A percentile compares a stretch with the other conserved stretches of the same genome.
Conservation (phyloP, 352 stramenopile species). For the Phytophthora foliorum region DNA sequence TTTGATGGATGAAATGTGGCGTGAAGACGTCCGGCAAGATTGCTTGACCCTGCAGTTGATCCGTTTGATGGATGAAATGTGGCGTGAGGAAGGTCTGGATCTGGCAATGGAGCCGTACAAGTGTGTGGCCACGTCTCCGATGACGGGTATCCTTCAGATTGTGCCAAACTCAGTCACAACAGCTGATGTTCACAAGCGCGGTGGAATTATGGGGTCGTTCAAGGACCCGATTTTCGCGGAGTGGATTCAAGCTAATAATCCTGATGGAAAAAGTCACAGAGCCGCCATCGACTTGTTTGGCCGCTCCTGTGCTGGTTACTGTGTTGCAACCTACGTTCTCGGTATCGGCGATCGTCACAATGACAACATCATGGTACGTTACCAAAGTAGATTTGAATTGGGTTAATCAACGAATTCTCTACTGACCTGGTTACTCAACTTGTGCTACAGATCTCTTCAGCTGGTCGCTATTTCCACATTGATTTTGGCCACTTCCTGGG, state of each 20-base stretch:
- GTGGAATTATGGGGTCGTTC: constrained; percentile 79
- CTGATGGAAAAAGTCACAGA: constrained; percentile 61
- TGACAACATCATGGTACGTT: constrained; percentile 96
- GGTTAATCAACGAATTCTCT: not conserved
- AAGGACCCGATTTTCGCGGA: constrained; percentile 83
- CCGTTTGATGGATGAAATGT: constrained; percentile 93
- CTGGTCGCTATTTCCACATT: constrained; percentile 88
- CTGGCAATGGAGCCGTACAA: constrained; percentile 92
- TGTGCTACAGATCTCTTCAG: constrained; percentile 59
- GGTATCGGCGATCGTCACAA: constrained; percentile 96
- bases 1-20: constrained; percentile 94
- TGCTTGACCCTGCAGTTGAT: constrained; percentile 94
- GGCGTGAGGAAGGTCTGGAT: constrained; percentile 91
- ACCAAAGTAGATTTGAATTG: not conserved
- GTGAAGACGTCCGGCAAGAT: constrained; percentile 95
- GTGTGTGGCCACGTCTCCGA: constrained; percentile 89
- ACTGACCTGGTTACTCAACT: not conserved
- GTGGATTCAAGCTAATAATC: constrained; percentile 85
- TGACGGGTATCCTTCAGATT: constrained; percentile 92
- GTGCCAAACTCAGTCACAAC: constrained; percentile 93
- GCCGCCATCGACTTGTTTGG: constrained; percentile 83
- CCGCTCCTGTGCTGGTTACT: constrained; percentile 92
- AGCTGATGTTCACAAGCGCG: constrained; percentile 87
- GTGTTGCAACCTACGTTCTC: constrained; percentile 93
- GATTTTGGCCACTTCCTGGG: constrained; percentile 88